phyloP scores from a whole-genome alignment of 1,284 basidiomycete species.

The Ustilago hordei region DNA sequence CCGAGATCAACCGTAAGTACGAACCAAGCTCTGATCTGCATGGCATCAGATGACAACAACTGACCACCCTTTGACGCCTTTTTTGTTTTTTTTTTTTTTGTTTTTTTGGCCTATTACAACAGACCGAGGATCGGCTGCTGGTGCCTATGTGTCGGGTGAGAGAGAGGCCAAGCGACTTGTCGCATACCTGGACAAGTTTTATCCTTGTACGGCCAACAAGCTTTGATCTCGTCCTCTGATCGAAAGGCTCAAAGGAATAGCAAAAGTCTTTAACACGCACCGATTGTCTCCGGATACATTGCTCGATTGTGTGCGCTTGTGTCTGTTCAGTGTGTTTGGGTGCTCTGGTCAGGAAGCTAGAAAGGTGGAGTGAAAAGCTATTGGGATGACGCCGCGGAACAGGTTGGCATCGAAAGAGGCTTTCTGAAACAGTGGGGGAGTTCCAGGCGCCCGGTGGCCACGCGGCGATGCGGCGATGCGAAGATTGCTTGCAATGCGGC shows the following conservation, averaged over 20 bases:
- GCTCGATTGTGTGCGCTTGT: background rate
- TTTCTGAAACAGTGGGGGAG: background rate
- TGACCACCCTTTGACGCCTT: background rate
- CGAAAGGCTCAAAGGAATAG: background rate
- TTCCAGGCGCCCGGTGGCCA: background rate
- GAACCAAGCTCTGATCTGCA: background rate
- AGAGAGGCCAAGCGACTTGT: constrained; percentile 69
- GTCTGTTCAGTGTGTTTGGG: background rate
- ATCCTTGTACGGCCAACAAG: constrained; percentile 31
- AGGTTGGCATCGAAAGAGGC: background rate
- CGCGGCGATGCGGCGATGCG: background rate
- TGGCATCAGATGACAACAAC: background rate
- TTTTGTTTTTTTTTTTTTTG: background rate
- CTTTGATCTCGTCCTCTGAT: constrained; percentile 19
- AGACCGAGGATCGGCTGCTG: constrained; percentile 71
- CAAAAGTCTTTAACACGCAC: background rate
- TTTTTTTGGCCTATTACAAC: background rate
- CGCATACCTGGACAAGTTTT: constrained; percentile 45
- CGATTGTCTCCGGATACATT: background rate
- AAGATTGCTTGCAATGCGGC: background rate
- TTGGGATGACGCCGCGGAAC: background rate
- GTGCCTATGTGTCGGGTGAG: constrained; percentile 71
- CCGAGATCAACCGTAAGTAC: constrained; percentile 71
- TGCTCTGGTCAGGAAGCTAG: background rate
- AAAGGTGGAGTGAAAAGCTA: background rate